Base-by-base conservation (phyloP, 441 rosid genomes). In the Croton setiger region DNA sequence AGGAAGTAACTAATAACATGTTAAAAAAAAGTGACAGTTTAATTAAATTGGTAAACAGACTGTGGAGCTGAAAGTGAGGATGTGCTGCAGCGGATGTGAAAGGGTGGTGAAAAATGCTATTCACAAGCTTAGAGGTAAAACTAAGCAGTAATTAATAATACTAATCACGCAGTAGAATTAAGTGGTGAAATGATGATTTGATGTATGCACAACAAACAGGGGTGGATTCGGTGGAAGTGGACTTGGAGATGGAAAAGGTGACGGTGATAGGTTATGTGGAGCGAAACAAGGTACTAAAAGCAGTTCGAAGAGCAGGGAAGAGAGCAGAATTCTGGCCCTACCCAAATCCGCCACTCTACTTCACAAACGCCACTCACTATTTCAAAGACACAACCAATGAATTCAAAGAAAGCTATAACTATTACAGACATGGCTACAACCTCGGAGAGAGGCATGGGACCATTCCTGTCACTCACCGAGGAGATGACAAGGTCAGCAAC, bases 311-410 rank as follows among this genome's bases (percentile, higher is more conserved):
- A 74, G 83, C 87, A 0, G 96, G 99, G 11, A 91, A 92, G 80
- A 83, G 97, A 76, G 99, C 96, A 0, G 97, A 92, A 75, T 92
- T 92, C 76, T 91, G 97, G 97, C 99, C 97, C 0, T 87, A 91
- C 74, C 96, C 99, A 0, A 68, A 94, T 53, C 80, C 80, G n/a
- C 97, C 99, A 12, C 75, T 90, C 64, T 94, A 90, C 89, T 94
- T 91, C 85, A 94, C 96, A 47, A 76, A 91, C 0, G 49, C 91
- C 5, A 75, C 67, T n/a, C 47, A 86, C 53, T 94, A 94, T 67
- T 94, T 83, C 81, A 87, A 71, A 75, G 98, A 94, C 79, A 90
- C 96, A 1, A 85, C 93, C 21, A 75, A 78, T 2, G 97, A 94
- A 71, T 94, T 83, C 83, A 87, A 87, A 73, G 96, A 88, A 82